phyloP scores from a whole-genome alignment of 768 basidiomycete genomes.

The Russula virescens region DNA sequence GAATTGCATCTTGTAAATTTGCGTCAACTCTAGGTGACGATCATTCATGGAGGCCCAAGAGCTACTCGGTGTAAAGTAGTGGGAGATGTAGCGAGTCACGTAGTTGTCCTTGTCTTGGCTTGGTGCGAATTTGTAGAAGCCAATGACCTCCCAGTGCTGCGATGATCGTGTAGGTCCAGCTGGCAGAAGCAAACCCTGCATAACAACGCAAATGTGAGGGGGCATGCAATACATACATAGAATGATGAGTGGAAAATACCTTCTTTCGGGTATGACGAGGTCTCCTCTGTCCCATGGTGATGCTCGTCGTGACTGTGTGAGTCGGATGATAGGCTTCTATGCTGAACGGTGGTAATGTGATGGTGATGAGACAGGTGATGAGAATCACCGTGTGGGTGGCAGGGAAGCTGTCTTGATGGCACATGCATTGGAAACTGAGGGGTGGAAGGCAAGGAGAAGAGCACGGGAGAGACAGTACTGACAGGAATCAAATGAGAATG shows the following conservation, averaged over 20 bases:
- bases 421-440: too few species aligned
- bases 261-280: conserved; percentile 53
- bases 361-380: too few species aligned
- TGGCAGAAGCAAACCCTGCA: conserved; percentile 55
- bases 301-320: conserved; percentile 31
- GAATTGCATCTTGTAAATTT: conserved; percentile 38
- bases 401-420: too few species aligned
- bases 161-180: conserved; percentile 63
- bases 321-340: conserved; percentile 27
- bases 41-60: conserved; percentile 53
- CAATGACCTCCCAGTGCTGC: conserved; percentile 44
- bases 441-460: too few species aligned
- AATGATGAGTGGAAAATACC: conserved; percentile 40
- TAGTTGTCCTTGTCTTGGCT: conserved; percentile 52
- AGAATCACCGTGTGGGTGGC: too few species aligned
- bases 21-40: conserved; percentile 48
- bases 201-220: not conserved
- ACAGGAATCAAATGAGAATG: too few species aligned
- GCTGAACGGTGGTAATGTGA: too few species aligned
- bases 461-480: too few species aligned
- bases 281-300: conserved; percentile 40
- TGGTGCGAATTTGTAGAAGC: conserved; percentile 66
- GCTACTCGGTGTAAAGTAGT: conserved; percentile 49
- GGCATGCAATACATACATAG: not conserved
- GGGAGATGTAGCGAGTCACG: conserved; percentile 59